A percentile compares a stretch with the other conserved stretches of the same genome.
Conservation (phyloP, 441 rosid species). For the Metrosideros polymorpha region DNA sequence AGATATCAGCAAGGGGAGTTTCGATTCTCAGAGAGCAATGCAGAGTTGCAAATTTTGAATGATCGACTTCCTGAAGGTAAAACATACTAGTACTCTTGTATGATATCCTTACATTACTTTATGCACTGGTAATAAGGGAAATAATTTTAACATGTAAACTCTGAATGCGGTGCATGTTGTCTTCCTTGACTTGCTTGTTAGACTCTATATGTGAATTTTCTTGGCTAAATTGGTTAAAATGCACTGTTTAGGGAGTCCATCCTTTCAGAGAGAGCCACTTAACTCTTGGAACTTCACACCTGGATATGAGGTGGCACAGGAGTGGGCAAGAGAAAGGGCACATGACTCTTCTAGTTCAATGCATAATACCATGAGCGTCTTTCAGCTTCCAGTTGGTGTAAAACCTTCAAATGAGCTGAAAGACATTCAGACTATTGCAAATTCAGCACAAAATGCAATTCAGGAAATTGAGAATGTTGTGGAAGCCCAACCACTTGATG, state of each 20-base stretch:
- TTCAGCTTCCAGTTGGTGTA: constrained; percentile 84
- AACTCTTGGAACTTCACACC: constrained; percentile 59
- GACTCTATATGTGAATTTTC: constrained; percentile 1
- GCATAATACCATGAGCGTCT: constrained; percentile 48
- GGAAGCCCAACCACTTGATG: constrained; percentile 24
- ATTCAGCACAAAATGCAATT: constrained; percentile 17
- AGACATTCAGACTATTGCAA: constrained; percentile 14
- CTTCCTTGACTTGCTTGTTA: background rate
- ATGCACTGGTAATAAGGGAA: background rate
- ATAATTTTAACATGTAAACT: background rate
- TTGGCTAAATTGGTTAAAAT: background rate
- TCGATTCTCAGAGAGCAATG: constrained; percentile 15
- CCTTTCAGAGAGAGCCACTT: constrained; percentile 58
- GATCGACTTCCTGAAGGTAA: constrained; percentile 57
- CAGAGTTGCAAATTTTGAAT: constrained; percentile 14
- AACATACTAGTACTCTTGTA: background rate
- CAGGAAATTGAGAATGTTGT: constrained; percentile 27
- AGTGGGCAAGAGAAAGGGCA: constrained; percentile 64
- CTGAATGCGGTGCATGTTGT: background rate
- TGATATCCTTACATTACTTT: constrained; percentile 2
- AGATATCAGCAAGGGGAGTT: constrained; percentile 23
- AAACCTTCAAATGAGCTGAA: constrained; percentile 44
- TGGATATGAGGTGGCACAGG: constrained; percentile 56
- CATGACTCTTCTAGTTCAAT: constrained; percentile 36
- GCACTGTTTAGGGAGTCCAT: constrained; percentile 37